These are phyloP conservation scores for Elsinoe arachidis DNA, from an alignment of 2,329 filamentous ascomycete species.

Conservation along the genomic window DNA sequence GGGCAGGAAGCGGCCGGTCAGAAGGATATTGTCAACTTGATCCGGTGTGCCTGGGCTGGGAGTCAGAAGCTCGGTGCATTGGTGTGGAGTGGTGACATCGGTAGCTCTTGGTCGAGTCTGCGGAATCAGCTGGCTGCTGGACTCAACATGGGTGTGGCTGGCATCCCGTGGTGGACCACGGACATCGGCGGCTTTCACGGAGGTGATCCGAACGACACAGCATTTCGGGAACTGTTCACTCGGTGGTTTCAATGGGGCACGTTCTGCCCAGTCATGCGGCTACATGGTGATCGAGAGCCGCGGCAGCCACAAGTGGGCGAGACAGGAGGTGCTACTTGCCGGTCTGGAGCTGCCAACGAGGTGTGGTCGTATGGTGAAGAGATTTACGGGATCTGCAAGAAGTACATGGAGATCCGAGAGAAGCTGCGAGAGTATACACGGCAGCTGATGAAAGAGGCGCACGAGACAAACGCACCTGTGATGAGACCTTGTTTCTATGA, in stretches of 20 bases:
- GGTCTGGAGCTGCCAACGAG: conserved; percentile 50
- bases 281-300: conserved; percentile 59
- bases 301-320: conserved; percentile 38
- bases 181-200: conserved; percentile 64
- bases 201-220: conserved; percentile 47
- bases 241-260: conserved; percentile 63
- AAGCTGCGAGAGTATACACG: conserved; percentile 50
- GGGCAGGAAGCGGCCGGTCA: conserved; percentile 48
- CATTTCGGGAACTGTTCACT: conserved; percentile 55
- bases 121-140: conserved; percentile 54
- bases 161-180: conserved; percentile 61
- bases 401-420: conserved; percentile 52
- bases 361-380: conserved; percentile 58
- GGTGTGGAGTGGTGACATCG: conserved; percentile 61
- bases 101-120: conserved; percentile 53
- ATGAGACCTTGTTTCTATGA: conserved; percentile 58
- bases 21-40: conserved; percentile 50
- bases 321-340: conserved; percentile 30
- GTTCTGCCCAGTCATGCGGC: conserved; percentile 58
- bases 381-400: conserved; percentile 51
- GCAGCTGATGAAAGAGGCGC: conserved; percentile 50
- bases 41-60: conserved; percentile 49
- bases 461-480: conserved; percentile 51
- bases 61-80: conserved; percentile 57
- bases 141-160: conserved; percentile 56